phyloP scores from a whole-genome alignment of 139 green algal species.

The Closterium sp. region DNA sequence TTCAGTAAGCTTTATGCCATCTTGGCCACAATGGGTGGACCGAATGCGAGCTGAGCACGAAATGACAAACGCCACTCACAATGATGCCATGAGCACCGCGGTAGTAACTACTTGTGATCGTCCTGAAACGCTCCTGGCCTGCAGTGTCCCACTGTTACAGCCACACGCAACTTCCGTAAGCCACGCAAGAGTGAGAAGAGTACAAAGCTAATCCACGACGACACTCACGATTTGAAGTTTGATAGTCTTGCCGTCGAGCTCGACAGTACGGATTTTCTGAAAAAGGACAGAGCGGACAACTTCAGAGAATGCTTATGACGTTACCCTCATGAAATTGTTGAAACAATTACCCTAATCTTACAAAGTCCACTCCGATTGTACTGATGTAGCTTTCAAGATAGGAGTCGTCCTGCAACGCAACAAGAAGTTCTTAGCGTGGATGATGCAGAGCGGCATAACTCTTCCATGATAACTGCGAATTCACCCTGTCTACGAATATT shows the following conservation, averaged over 20 bases:
- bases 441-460: not conserved
- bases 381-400: slow-evolving; percentile 99
- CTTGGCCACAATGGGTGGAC: not conserved
- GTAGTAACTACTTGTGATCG: slow-evolving; percentile 98
- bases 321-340: not conserved
- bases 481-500: not conserved
- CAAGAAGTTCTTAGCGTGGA: not conserved
- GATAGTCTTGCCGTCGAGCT: slow-evolving; percentile 99
- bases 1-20: not conserved
- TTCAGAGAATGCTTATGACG: not conserved
- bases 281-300: not conserved
- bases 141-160: slow-evolving; percentile 93
- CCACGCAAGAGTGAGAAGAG: not conserved
- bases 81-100: slow-evolving; percentile 96
- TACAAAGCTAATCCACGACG: not conserved
- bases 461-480: not conserved
- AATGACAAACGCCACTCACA: slow-evolving; percentile 36
- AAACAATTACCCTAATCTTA: slow-evolving; percentile 57
- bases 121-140: slow-evolving; percentile 97
- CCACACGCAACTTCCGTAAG: not conserved
- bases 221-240: slow-evolving; percentile 93
- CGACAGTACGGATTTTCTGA: slow-evolving; percentile 99
- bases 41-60: slow-evolving; percentile 27
- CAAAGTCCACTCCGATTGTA: slow-evolving; percentile 99
- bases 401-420: slow-evolving; percentile 85